A percentile compares a stretch with the other conserved stretches of the same genome.
Evolutionary conservation across 1,284 basidiomycete species (phyloP).

Genomic region (Cutaneotrichosporon daszewskae): DNA sequence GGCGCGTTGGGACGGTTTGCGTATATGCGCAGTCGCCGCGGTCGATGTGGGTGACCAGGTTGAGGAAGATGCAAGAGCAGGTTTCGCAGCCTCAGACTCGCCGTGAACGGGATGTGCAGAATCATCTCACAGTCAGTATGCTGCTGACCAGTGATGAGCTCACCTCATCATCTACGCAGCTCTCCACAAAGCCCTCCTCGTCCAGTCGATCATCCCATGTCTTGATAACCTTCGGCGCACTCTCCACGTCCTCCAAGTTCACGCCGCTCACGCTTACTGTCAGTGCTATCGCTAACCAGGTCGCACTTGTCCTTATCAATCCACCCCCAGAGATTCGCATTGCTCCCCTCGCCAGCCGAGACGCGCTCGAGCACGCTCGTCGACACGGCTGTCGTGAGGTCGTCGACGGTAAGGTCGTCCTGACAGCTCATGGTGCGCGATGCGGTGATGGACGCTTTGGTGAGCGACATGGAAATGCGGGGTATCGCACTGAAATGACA

Average conservation of each 20-base stretch:
- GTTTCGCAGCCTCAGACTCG: constrained; percentile 42
- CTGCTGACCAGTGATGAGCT: constrained; percentile 4
- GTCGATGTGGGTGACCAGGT: constrained; percentile 40
- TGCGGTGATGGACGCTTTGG: not conserved
- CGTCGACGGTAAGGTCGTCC: constrained; percentile 46
- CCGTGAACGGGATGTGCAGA: constrained; percentile 44
- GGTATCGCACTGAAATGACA: too few relatives aligned
- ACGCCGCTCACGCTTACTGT: constrained; percentile 40
- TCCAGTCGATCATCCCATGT: constrained; percentile 46
- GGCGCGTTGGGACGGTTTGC: constrained; percentile 42
- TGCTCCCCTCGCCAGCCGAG: constrained; percentile 42
- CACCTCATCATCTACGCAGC: constrained; percentile 48
- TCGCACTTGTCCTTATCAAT: constrained; percentile 46
- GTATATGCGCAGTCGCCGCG: constrained; percentile 37
- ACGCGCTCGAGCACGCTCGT: constrained; percentile 43
- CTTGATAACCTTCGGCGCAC: constrained; percentile 46
- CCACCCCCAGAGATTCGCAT: constrained; percentile 44
- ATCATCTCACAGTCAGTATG: constrained; percentile 35
- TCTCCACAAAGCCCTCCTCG: constrained; percentile 40
- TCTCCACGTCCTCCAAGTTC: constrained; percentile 34
- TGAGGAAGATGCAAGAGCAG: constrained; percentile 41
- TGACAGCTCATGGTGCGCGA: constrained; percentile 41
- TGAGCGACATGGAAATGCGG: too few relatives aligned
- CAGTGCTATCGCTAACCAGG: constrained; percentile 1
- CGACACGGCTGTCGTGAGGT: constrained; percentile 33